These are phyloP conservation scores for Monilinia fructigena DNA, from an alignment of 2,329 filamentous ascomycete genomes.

Conservation along the genomic window DNA sequence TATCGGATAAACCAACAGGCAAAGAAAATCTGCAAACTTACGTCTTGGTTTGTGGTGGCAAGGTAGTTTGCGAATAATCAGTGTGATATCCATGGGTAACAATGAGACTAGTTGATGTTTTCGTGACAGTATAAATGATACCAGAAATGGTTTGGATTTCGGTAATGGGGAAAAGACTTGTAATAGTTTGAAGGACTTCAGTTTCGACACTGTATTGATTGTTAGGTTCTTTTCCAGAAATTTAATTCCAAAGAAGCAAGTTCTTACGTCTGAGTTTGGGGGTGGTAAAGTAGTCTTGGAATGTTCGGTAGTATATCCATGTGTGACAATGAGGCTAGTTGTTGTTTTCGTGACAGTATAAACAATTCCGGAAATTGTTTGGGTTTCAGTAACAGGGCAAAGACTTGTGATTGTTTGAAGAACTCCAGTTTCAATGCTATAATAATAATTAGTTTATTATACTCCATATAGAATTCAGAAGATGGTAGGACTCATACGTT, in stretches of 20 bases:
- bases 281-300: conserved; percentile 8
- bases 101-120: conserved; percentile 30
- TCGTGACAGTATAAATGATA: conserved; percentile 40
- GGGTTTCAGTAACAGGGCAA: conserved; percentile 49
- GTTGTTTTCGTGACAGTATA: conserved; percentile 37
- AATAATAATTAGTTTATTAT: not conserved
- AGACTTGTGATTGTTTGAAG: conserved; percentile 43
- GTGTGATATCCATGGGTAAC: conserved; percentile 30
- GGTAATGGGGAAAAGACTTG: conserved; percentile 48
- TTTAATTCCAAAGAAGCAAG: no score
- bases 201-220: not conserved
- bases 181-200: conserved; percentile 39
- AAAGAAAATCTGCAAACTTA: not conserved
- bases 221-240: not conserved
- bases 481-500: not conserved
- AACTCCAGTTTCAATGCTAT: conserved; percentile 27
- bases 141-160: conserved; percentile 48
- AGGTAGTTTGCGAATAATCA: conserved; percentile 6
- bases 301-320: conserved; percentile 26
- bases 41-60: conserved; percentile 17
- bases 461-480: not conserved
- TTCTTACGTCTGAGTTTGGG: conserved; percentile 19
- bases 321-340: conserved; percentile 32
- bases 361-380: conserved; percentile 46
- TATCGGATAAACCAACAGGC: not conserved